Base-by-base conservation (phyloP, 805 yeast genomes). In the Kodamaea fukazawae region DNA sequence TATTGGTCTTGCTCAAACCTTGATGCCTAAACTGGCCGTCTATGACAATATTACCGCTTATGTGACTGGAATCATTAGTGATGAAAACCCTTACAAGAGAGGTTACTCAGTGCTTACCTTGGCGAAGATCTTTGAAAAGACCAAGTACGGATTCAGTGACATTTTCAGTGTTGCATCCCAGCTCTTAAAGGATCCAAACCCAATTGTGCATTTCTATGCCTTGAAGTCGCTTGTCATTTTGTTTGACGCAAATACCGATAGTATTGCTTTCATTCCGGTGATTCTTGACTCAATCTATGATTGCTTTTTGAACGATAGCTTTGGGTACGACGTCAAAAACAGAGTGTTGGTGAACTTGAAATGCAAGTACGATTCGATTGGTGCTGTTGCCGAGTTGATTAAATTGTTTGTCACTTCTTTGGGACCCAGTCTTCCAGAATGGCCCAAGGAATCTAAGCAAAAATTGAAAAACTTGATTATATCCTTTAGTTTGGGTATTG, bases 171-270 rank as follows among this genome's bases (percentile, higher is more conserved):
- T 87, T 4, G 53, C 81, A 2, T 58, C 73, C 28, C 80, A 85
- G 11, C 67, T 91, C 20, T 58, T 81, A 3, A 64, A 64, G 14
- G 98, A 91, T 58, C 90, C 96, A 0, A 91, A 90, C 55, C 96
- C 96, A 0, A 65, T 78, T 1, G 89, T 93, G 12, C 90, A 86
- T 55, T 73, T 77, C 40, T 83, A 89, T 72, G 71, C 91, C 1
- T 57, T 89, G 49, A 75, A 74, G 34, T 75, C 93, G 0, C 55
- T 84, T 31, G 60, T 75, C 2, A 61, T 74, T 1, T 57, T 85
- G 9, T 65, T 89, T 22, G 79, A 77, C 28, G 76, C 74, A 25
- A 79, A 81, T 36, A 45, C 76, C 7, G 70, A 76, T 16, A 76
- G 72, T 40, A 51, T 65, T 2, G 45, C 55, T 4, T 61, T 71